Conservation (phyloP, 2,329 filamentous ascomycete genomes). For the Diaporthe sp. region DNA sequence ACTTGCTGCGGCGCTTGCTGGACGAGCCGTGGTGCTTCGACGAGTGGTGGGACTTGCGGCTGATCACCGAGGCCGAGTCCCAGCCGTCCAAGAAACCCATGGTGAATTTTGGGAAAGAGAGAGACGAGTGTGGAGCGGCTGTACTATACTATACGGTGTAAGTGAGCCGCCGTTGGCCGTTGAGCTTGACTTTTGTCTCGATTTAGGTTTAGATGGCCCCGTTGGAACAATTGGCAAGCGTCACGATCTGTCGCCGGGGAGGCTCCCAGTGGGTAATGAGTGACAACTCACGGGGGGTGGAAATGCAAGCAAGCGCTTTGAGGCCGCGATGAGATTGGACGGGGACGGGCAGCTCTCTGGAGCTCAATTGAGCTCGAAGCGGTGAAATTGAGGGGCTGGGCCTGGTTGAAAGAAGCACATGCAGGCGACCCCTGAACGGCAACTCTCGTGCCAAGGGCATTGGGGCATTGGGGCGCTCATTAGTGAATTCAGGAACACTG, state of each 20-base stretch:
- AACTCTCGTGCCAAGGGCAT: slow-evolving; percentile 12
- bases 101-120: background rate
- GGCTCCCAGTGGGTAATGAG: slow-evolving; percentile 21
- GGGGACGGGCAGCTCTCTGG: slow-evolving; percentile 13
- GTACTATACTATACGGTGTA: background rate
- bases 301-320: slow-evolving; percentile 13
- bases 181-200: background rate
- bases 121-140: background rate
- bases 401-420: slow-evolving; percentile 1
- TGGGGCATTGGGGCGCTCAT: too few relatives aligned
- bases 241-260: slow-evolving; percentile 9
- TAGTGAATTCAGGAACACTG: slow-evolving; percentile 23
- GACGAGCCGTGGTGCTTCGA: slow-evolving; percentile 39
- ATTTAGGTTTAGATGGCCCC: slow-evolving; percentile 21
- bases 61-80: slow-evolving; percentile 49
- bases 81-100: slow-evolving; percentile 51
- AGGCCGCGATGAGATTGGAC: slow-evolving; percentile 28
- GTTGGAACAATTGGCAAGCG: slow-evolving; percentile 16
- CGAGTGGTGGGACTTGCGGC: slow-evolving; percentile 42
- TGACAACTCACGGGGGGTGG: slow-evolving; percentile 32
- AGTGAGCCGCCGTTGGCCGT: background rate
- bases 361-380: slow-evolving; percentile 25
- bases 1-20: slow-evolving; percentile 45
- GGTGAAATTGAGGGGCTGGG: slow-evolving; percentile 40
- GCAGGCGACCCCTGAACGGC: slow-evolving; percentile 35